A percentile compares a stretch with the other conserved stretches of the same genome.
Evolutionary conservation across 2,329 filamentous ascomycete species (phyloP).

Genomic region (Apiospora phragmitis): DNA sequence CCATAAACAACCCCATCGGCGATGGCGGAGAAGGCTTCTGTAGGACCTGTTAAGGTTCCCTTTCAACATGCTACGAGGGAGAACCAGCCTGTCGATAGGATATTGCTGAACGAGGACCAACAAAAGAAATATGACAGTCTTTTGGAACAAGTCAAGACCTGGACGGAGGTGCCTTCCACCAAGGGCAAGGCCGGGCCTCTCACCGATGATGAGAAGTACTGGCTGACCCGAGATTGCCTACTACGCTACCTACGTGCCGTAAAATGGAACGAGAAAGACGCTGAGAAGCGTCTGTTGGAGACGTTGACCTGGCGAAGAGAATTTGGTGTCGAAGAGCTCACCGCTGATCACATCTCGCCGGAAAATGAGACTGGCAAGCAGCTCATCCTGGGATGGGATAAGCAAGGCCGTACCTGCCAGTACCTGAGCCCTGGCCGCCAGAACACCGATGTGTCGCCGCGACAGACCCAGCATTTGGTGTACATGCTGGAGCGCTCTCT

Average conservation of each 20-base stretch:
- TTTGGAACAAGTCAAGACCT: constrained; percentile 67
- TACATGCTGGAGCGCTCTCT: constrained; percentile 93
- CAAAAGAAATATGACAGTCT: constrained; percentile 78
- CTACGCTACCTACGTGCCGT: constrained; percentile 91
- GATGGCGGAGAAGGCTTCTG: constrained; percentile 25
- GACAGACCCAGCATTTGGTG: constrained; percentile 90
- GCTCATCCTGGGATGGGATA: constrained; percentile 84
- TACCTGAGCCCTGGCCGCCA: constrained; percentile 89
- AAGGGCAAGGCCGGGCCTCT: constrained; percentile 64
- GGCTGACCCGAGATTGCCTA: constrained; percentile 89
- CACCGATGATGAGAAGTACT: constrained; percentile 79
- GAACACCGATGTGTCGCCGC: constrained; percentile 83
- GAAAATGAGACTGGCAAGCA: constrained; percentile 99
- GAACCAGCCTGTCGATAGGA: constrained; percentile 56
- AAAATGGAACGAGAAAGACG: constrained; percentile 80
- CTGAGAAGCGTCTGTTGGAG: constrained; percentile 74
- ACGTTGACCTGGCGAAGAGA: constrained; percentile 89
- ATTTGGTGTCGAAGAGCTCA: constrained; percentile 79
- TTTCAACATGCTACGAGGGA: constrained; percentile 57
- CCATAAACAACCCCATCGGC: constrained; percentile 8
- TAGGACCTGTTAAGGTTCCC: constrained; percentile 48
- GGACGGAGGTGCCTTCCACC: constrained; percentile 64
- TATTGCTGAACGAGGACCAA: constrained; percentile 73
- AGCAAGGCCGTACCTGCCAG: constrained; percentile 79
- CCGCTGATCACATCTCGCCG: constrained; percentile 82